Percentiles rank a stretch among this genome's conserved stretches.
phyloP scores from a whole-genome alignment of 805 yeast genomes.

The Grigorovia humatica region DNA sequence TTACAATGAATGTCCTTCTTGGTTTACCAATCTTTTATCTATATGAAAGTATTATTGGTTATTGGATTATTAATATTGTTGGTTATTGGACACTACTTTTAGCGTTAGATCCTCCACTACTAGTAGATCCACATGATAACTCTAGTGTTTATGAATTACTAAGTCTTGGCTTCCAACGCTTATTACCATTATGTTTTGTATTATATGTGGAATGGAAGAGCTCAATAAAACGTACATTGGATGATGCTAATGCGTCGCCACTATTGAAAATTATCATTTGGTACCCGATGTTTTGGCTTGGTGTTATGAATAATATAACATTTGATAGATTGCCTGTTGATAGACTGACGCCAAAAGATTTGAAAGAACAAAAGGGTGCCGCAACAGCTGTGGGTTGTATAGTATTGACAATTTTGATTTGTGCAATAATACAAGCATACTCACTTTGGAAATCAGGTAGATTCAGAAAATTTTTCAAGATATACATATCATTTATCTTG shows the following conservation, averaged over 20 bases:
- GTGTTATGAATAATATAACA: conserved; percentile 74
- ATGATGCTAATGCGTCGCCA: conserved; percentile 31
- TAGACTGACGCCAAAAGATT: conserved; percentile 61
- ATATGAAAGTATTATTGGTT: conserved; percentile 38
- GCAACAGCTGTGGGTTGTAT: conserved; percentile 50
- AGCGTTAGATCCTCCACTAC: conserved; percentile 69
- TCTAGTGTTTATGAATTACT: conserved; percentile 47
- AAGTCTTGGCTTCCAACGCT: conserved; percentile 61
- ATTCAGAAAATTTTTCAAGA: conserved; percentile 45
- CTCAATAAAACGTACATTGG: conserved; percentile 42
- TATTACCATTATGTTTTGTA: conserved; percentile 65
- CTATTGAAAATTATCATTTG: conserved; percentile 38
- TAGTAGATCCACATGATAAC: conserved; percentile 42
- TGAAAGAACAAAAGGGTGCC: conserved; percentile 71
- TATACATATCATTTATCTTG: conserved; percentile 40
- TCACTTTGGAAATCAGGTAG: conserved; percentile 71
- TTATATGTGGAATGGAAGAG: conserved; percentile 59
- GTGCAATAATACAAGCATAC: conserved; percentile 65
- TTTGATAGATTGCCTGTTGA: conserved; percentile 87
- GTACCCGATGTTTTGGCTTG: conserved; percentile 79
- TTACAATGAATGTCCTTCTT: conserved; percentile 46
- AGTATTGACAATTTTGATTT: conserved; percentile 34
- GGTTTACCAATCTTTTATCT: conserved; percentile 55
- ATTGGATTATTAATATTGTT: conserved; percentile 48
- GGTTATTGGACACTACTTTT: conserved; percentile 81